phyloP scores from a whole-genome alignment of 129 eudicot genomes.

The Centella asiatica region DNA sequence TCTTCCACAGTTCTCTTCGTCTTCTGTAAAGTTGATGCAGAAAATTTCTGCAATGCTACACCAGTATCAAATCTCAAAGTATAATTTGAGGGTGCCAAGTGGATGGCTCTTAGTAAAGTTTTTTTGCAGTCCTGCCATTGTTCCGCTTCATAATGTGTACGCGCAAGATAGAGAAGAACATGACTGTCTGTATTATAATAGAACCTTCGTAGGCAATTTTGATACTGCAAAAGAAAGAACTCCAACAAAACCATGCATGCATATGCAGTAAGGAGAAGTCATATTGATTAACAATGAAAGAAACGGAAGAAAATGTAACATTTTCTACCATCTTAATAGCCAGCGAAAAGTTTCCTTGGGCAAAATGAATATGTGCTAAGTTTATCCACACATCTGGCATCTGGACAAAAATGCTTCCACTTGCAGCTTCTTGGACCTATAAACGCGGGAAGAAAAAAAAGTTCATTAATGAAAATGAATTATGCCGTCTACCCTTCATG shows the following conservation, averaged over 20 bases:
- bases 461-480: background rate
- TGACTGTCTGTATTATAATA: slow-evolving; percentile 79
- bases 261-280: background rate
- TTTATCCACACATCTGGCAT: slow-evolving; percentile 99
- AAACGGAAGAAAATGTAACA: background rate
- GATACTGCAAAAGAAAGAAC: slow-evolving; percentile 57
- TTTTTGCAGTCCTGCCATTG: slow-evolving; percentile 96
- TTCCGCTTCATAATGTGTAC: slow-evolving; percentile 94
- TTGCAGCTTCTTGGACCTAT: slow-evolving; percentile 98
- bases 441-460: slow-evolving; percentile 1
- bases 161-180: slow-evolving; percentile 83
- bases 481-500: background rate
- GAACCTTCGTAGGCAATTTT: slow-evolving; percentile 87
- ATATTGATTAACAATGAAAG: no score
- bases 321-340: slow-evolving; percentile 80
- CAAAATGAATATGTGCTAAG: slow-evolving; percentile 94
- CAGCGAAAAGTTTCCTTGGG: slow-evolving; percentile 80
- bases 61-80: slow-evolving; percentile 83
- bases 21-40: slow-evolving; percentile 87
- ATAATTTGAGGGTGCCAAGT: slow-evolving; percentile 91
- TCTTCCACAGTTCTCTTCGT: slow-evolving; percentile 80
- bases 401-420: slow-evolving; percentile 81
- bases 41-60: slow-evolving; percentile 85
- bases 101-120: slow-evolving; percentile 87
- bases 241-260: slow-evolving; percentile 1